These are phyloP conservation scores for Coemansia umbellata DNA, from an alignment of 192 early-diverging fungal species.

Conservation along the genomic window DNA sequence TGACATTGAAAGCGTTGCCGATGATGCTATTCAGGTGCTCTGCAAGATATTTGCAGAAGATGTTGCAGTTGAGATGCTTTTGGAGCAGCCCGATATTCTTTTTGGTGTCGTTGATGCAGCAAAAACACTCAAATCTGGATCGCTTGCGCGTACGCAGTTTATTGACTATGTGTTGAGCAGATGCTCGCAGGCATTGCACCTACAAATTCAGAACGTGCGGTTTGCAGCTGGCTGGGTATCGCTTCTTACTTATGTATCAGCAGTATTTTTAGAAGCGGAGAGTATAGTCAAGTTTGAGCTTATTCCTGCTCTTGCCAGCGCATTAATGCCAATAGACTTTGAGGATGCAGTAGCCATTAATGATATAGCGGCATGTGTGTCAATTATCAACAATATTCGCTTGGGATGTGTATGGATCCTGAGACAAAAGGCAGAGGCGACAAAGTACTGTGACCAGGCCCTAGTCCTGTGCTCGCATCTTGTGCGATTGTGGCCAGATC, in stretches of 20 bases:
- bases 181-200: constrained; percentile 18
- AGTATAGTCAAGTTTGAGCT: constrained; percentile 21
- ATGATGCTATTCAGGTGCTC: constrained; percentile 22
- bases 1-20: not conserved
- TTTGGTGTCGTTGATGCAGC: not conserved
- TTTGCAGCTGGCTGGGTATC: constrained; percentile 11
- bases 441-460: constrained; percentile 25
- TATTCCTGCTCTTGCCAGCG: constrained; percentile 24
- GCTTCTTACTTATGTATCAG: not conserved
- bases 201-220: not conserved
- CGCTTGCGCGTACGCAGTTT: constrained; percentile 5
- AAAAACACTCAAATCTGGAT: not conserved
- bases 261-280: constrained; percentile 2
- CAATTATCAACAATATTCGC: constrained; percentile 9
- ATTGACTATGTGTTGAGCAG: constrained; percentile 23
- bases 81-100: constrained; percentile 9
- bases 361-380: not conserved
- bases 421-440: constrained; percentile 27
- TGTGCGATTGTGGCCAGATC: constrained; percentile 32
- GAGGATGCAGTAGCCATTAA: constrained; percentile 4
- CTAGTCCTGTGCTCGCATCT: constrained; percentile 41
- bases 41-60: constrained; percentile 18
- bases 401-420: constrained; percentile 27
- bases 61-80: constrained; percentile 6
- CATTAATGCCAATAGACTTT: constrained; percentile 26